A percentile compares a stretch with the other conserved stretches of the same genome.
phyloP scores from a whole-genome alignment of 257 asterid species.

The Echium plantagineum region DNA sequence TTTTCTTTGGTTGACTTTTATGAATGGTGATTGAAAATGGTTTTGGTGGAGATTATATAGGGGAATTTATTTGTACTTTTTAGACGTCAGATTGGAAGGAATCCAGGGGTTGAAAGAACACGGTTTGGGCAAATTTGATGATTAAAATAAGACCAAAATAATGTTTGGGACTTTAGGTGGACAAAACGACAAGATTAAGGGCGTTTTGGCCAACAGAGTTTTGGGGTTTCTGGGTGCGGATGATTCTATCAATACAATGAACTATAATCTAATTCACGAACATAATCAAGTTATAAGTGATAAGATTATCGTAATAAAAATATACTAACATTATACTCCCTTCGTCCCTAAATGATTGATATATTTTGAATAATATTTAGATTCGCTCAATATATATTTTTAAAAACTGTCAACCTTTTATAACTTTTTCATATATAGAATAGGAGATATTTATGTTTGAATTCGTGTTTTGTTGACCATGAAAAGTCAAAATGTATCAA shows the following conservation, averaged over 20 bases:
- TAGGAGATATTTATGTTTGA: no score
- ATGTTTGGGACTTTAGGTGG: not conserved
- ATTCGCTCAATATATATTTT: no score
- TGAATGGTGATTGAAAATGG: not conserved
- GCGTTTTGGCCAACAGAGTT: constrained; percentile 12
- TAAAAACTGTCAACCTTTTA: no score
- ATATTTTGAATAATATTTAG: no score
- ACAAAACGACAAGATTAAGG: constrained; percentile 5
- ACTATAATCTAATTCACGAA: no score
- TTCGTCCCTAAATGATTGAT: no score
- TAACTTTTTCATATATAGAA: no score
- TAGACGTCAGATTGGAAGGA: constrained; percentile 20
- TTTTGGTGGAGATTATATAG: constrained; percentile 4
- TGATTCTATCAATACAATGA: not conserved
- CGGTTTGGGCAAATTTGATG: constrained; percentile 13
- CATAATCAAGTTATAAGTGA: no score
- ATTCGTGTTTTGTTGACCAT: no score
- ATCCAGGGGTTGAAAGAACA: constrained; percentile 24
- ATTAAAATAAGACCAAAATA: not conserved
- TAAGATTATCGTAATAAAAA: no score
- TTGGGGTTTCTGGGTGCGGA: constrained; percentile 10
- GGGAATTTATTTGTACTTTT: not conserved
- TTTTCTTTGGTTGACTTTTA: not conserved
- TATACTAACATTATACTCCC: no score
- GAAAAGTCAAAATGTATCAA: no score